Percentiles rank a stretch among this genome's conserved stretches.
These are phyloP conservation scores for Cantharellus anzutake DNA, from an alignment of 768 basidiomycete species.

Conservation along the genomic window DNA sequence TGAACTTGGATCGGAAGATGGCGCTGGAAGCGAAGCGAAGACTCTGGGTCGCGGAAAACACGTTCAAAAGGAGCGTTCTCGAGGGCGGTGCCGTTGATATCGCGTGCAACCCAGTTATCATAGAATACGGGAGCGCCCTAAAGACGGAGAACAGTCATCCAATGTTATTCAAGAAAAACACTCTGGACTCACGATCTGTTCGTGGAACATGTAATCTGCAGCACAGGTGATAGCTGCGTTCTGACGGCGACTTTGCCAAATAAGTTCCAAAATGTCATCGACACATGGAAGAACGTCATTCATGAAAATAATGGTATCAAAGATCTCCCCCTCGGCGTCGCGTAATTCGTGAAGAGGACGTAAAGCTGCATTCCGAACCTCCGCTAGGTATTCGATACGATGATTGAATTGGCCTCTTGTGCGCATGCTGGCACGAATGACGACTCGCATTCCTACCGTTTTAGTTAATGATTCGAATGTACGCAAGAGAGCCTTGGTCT, in stretches of 20 bases:
- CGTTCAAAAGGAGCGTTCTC: slow-evolving; percentile 95
- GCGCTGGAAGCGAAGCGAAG: slow-evolving; percentile 63
- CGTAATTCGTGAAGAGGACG: slow-evolving; percentile 88
- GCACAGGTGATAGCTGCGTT: slow-evolving; percentile 98
- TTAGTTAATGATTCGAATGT: slow-evolving; percentile 89
- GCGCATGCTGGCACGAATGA: slow-evolving; percentile 82
- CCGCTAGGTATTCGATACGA: slow-evolving; percentile 99
- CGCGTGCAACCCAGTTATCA: slow-evolving; percentile 95
- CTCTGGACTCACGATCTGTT: slow-evolving; percentile 52
- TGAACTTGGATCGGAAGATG: slow-evolving; percentile 95
- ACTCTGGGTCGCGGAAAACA: slow-evolving; percentile 73
- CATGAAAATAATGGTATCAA: slow-evolving; percentile 97
- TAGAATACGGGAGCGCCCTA: slow-evolving; percentile 85
- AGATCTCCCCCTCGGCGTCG: slow-evolving; percentile 81
- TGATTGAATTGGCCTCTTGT: slow-evolving; percentile 95
- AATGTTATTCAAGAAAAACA: background rate
- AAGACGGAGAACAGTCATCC: background rate
- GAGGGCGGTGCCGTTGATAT: slow-evolving; percentile 95
- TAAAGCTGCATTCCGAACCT: slow-evolving; percentile 96
- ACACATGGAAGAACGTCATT: slow-evolving; percentile 98
- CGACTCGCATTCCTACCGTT: slow-evolving; percentile 78
- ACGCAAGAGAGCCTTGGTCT: slow-evolving; percentile 88
- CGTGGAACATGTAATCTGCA: slow-evolving; percentile 98
- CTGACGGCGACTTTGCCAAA: slow-evolving; percentile 82
- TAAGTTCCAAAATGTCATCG: slow-evolving; percentile 92